phyloP scores from a whole-genome alignment of 2,329 filamentous ascomycete species.

The Talaromyces pinophilus region DNA sequence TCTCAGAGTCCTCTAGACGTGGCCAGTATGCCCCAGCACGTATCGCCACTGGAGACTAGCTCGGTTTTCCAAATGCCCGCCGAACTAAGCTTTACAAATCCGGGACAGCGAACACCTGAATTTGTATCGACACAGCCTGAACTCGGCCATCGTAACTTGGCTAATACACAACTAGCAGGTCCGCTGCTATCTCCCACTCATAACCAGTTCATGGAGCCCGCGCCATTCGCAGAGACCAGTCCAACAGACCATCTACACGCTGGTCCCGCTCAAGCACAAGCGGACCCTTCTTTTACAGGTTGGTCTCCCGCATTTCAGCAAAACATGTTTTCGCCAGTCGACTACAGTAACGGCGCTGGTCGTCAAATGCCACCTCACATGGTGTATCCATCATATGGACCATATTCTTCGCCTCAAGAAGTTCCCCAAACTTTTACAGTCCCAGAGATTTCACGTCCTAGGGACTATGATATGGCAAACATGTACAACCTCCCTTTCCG shows the following conservation, averaged over 20 bases:
- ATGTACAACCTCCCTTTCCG: slow-evolving; percentile 31
- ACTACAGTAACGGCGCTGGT: slow-evolving; percentile 29
- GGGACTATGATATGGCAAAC: slow-evolving; percentile 14
- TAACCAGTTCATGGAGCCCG: slow-evolving; percentile 32
- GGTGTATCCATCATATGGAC: slow-evolving; percentile 30
- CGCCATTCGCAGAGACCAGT: slow-evolving; percentile 30
- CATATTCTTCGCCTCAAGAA: slow-evolving; percentile 30
- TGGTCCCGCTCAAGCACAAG: slow-evolving; percentile 27
- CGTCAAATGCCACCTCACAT: slow-evolving; percentile 34
- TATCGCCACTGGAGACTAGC: slow-evolving; percentile 28
- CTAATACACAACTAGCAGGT: slow-evolving; percentile 31
- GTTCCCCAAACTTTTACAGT: slow-evolving; percentile 17
- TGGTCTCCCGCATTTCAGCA: slow-evolving; percentile 40
- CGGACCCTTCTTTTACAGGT: slow-evolving; percentile 30
- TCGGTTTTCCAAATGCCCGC: slow-evolving; percentile 35
- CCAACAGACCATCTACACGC: slow-evolving; percentile 28
- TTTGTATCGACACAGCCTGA: slow-evolving; percentile 21
- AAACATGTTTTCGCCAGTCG: slow-evolving; percentile 36
- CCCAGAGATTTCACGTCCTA: slow-evolving; percentile 20
- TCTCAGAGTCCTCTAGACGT: slow-evolving; percentile 30
- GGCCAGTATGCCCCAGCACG: slow-evolving; percentile 26
- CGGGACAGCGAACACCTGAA: slow-evolving; percentile 29
- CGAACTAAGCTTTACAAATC: slow-evolving; percentile 33
- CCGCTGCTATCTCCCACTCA: slow-evolving; percentile 36
- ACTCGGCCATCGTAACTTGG: slow-evolving; percentile 31